Percentiles rank a stretch among this genome's conserved stretches.
phyloP scores from a whole-genome alignment of 495 filamentous ascomycete genomes.

The Podospora tetraspora region DNA sequence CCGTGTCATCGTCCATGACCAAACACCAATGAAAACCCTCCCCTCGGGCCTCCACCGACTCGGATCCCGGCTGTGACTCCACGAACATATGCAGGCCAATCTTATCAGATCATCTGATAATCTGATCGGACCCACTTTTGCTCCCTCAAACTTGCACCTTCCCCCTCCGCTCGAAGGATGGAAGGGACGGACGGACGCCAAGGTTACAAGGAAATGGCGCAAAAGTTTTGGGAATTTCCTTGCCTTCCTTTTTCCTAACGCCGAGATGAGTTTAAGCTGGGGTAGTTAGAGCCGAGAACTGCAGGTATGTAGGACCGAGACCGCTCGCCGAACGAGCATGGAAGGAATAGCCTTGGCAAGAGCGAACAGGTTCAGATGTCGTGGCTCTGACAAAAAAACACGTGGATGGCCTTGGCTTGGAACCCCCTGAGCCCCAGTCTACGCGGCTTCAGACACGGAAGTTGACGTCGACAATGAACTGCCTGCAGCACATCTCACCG shows the following conservation, averaged over 20 bases:
- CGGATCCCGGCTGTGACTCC: not conserved
- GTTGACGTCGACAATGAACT: too few relatives aligned
- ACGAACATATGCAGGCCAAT: slow-evolving; percentile 19
- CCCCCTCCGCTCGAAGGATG: not conserved
- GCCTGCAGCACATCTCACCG: too few relatives aligned
- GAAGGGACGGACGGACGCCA: not conserved
- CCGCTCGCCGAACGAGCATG: too few relatives aligned
- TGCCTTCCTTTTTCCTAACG: too few relatives aligned
- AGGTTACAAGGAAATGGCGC: not conserved
- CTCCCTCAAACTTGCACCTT: not conserved
- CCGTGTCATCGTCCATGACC: not conserved
- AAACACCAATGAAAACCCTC: not conserved
- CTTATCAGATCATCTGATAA: slow-evolving; percentile 35
- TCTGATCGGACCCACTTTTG: slow-evolving; percentile 1
- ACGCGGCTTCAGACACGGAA: too few relatives aligned
- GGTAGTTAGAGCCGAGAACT: not conserved
- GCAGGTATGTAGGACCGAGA: not conserved
- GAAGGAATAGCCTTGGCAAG: too few relatives aligned
- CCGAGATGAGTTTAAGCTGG: not conserved
- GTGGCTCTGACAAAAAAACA: too few relatives aligned
- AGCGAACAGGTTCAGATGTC: too few relatives aligned
- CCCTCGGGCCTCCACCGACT: not conserved
- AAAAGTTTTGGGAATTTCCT: not conserved
- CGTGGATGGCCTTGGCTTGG: too few relatives aligned
- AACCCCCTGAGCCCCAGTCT: too few relatives aligned